Conservation (phyloP, 106 monocot species). For the Ottelia alismoides region DNA sequence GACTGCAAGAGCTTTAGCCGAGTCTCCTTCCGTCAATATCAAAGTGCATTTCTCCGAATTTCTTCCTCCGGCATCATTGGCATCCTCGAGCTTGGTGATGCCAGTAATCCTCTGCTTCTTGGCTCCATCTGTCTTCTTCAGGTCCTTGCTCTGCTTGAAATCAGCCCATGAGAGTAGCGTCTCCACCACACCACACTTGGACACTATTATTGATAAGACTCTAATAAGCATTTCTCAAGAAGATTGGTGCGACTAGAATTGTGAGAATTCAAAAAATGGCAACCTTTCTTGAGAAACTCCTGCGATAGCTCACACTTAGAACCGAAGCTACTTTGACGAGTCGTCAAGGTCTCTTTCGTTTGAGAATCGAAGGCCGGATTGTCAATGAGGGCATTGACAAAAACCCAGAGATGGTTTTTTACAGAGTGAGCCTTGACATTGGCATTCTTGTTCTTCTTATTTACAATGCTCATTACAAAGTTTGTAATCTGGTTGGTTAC, state of each 20-base stretch:
- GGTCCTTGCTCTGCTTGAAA: constrained; percentile 86
- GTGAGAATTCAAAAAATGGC: neutral
- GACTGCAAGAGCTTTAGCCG: constrained; percentile 96
- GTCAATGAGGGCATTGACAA: constrained; percentile 94
- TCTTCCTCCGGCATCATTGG: constrained; percentile 86
- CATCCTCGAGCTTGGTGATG: constrained; percentile 90
- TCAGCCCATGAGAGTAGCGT: constrained; percentile 90
- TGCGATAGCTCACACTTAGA: constrained; percentile 86
- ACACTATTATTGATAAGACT: no score
- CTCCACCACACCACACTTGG: constrained; percentile 66
- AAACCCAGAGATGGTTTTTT: constrained; percentile 88
- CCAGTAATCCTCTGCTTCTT: constrained; percentile 80
- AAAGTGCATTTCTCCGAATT: constrained; percentile 84
- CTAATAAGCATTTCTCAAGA: no score
- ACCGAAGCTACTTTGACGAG: constrained; percentile 96
- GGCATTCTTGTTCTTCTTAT: constrained; percentile 97
- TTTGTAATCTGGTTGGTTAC: constrained; percentile 78
- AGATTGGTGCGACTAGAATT: no score
- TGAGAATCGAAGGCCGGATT: constrained; percentile 99
- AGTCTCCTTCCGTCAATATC: constrained; percentile 97
- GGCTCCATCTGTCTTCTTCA: constrained; percentile 94
- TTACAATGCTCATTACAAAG: constrained; percentile 53
- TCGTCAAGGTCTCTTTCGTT: constrained; percentile 96
- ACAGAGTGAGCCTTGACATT: constrained; percentile 73
- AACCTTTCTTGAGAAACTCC: constrained; percentile 85